Conservation (phyloP, 768 basidiomycete species). For the Rhizopogon vesiculosus region DNA sequence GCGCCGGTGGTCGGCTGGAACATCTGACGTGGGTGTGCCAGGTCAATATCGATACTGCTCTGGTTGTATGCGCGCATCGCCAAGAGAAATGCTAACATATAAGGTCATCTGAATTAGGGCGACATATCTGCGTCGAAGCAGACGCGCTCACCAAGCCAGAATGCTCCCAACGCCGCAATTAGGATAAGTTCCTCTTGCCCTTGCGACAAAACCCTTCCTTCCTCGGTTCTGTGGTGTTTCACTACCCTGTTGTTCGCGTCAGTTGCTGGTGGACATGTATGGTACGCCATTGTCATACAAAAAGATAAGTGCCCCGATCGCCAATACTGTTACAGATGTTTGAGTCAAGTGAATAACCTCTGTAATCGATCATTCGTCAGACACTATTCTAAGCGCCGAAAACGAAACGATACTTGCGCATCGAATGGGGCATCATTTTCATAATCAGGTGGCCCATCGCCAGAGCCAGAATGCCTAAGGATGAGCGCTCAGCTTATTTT, state of each 20-base stretch:
- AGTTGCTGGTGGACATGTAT: neutral
- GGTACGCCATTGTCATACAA: constrained; percentile 35
- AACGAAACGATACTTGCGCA: constrained; percentile 23
- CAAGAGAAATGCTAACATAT: constrained; percentile 34
- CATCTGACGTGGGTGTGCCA: constrained; percentile 25
- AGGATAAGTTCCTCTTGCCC: constrained; percentile 71
- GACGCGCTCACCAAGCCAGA: constrained; percentile 64
- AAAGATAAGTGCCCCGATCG: constrained; percentile 58
- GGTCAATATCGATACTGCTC: constrained; percentile 21
- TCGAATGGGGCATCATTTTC: constrained; percentile 35
- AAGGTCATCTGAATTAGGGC: neutral
- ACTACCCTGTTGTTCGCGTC: constrained; percentile 42
- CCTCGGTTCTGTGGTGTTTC: constrained; percentile 56
- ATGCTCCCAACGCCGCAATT: constrained; percentile 66
- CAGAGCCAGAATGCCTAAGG: constrained; percentile 43
- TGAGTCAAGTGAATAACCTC: constrained; percentile 67
- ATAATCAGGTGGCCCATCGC: constrained; percentile 48
- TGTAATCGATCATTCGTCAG: constrained; percentile 18
- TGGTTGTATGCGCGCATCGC: constrained; percentile 36
- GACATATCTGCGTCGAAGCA: neutral
- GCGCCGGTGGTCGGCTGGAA: constrained; percentile 30
- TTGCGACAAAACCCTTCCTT: constrained; percentile 50
- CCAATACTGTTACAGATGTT: constrained; percentile 66
- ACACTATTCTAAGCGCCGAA: constrained; percentile 1
- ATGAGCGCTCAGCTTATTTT: constrained; percentile 7